phyloP scores from a whole-genome alignment of 257 asterid species.

The Capsicum rhomboideum region DNA sequence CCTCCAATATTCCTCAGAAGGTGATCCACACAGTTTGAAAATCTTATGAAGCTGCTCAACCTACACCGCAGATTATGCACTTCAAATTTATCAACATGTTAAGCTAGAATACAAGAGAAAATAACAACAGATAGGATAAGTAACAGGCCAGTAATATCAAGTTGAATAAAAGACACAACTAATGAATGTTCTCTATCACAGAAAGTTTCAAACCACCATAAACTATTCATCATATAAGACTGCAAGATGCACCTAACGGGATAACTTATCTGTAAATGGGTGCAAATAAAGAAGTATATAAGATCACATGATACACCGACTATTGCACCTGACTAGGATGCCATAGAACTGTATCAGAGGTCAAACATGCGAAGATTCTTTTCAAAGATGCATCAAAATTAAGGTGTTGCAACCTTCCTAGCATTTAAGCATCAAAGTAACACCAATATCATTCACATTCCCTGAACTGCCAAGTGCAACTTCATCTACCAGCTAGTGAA shows the following conservation, averaged over 20 bases:
- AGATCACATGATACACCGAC: neutral
- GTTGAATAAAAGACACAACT: neutral
- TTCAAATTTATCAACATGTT: neutral
- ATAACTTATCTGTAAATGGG: neutral
- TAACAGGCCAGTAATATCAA: neutral
- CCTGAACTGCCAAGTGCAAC: neutral
- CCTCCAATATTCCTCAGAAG: slow-evolving; percentile 94
- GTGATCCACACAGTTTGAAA: slow-evolving; percentile 97
- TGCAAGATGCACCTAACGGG: neutral
- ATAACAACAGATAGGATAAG: neutral
- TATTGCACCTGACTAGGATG: neutral
- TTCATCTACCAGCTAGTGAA: neutral
- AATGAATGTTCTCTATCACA: neutral
- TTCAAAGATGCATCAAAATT: neutral
- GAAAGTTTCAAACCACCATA: neutral
- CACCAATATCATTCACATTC: neutral
- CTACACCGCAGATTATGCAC: slow-evolving; percentile 26
- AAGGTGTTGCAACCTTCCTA: neutral
- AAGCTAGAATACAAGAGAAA: neutral
- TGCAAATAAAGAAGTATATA: neutral
- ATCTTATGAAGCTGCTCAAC: slow-evolving; percentile 97
- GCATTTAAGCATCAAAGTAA: neutral
- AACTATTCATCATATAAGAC: neutral
- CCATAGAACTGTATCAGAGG: neutral
- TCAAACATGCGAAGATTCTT: neutral